These are phyloP conservation scores for Verticillium alfalfae DNA, from an alignment of 2,329 filamentous ascomycete genomes.

Conservation along the genomic window DNA sequence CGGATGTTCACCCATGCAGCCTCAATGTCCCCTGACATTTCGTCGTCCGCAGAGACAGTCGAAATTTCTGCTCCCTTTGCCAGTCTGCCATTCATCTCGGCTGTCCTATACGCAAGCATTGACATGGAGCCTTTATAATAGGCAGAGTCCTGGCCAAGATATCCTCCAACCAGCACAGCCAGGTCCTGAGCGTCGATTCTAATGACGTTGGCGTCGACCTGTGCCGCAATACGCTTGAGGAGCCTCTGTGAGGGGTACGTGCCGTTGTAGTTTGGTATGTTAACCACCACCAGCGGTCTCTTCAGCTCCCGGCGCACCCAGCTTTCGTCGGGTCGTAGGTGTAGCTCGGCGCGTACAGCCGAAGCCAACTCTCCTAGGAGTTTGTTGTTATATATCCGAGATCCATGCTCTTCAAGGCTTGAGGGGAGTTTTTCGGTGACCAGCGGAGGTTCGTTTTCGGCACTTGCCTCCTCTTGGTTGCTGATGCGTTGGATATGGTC, in stretches of 20 bases:
- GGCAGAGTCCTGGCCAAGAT: conserved; percentile 58
- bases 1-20: conserved; percentile 16
- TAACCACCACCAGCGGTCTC: conserved; percentile 26
- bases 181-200: conserved; percentile 65
- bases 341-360: conserved; percentile 23
- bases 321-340: conserved; percentile 13
- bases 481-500: background rate
- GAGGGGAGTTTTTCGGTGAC: background rate
- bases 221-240: conserved; percentile 57
- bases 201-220: conserved; percentile 61
- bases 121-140: conserved; percentile 42
- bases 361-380: conserved; percentile 20
- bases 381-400: conserved; percentile 6
- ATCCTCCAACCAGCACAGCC: conserved; percentile 62
- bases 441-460: background rate
- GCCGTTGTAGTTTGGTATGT: conserved; percentile 26
- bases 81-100: conserved; percentile 48
- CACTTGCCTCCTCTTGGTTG: background rate
- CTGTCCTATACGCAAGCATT: conserved; percentile 50
- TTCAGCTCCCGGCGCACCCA: conserved; percentile 15
- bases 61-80: conserved; percentile 40
- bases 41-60: conserved; percentile 23
- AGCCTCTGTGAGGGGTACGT: conserved; percentile 22
- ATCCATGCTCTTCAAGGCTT: conserved; percentile 1
- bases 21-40: conserved; percentile 16